Percentiles rank a stretch among this genome's conserved stretches.
Evolutionary conservation across 78 protist genomes (phyloP).

Genomic region (Chrysochromulina parva): DNA sequence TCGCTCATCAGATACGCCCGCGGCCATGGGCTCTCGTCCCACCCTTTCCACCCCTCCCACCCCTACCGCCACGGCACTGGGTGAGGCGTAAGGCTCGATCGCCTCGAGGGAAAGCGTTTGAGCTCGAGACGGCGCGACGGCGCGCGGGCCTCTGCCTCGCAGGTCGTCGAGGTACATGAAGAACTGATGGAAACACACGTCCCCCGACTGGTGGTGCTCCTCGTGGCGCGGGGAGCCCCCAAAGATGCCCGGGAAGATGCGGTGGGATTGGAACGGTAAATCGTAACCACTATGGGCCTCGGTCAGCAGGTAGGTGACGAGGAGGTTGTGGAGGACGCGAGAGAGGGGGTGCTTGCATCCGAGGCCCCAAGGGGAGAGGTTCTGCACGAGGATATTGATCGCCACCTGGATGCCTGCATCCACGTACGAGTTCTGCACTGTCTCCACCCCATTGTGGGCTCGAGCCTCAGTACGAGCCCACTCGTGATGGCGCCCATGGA

Average conservation of each 20-base stretch:
- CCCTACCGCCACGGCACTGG: too few relatives aligned
- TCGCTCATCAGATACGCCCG: too few relatives aligned
- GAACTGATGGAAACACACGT: conserved; percentile 1
- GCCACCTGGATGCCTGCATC: not conserved
- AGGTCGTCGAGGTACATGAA: not conserved
- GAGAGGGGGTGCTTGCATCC: not conserved
- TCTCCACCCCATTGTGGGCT: not conserved
- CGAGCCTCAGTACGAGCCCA: not conserved
- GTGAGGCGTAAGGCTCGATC: too few relatives aligned
- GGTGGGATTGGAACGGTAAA: conserved; percentile 12
- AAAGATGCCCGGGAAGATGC: not conserved
- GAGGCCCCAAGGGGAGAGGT: not conserved
- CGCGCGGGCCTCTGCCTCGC: too few relatives aligned
- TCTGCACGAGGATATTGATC: not conserved
- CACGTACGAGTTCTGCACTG: conserved; percentile 6
- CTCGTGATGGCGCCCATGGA: not conserved
- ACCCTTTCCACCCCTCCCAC: too few relatives aligned
- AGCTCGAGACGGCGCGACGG: too few relatives aligned
- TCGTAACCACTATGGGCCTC: conserved; percentile 14
- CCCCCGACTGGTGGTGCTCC: not conserved
- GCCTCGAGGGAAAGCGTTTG: too few relatives aligned
- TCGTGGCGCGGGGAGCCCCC: conserved; percentile 9
- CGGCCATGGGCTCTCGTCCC: too few relatives aligned
- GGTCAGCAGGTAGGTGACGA: not conserved
- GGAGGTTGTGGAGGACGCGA: not conserved